Percentiles rank a stretch among this genome's conserved stretches.
Evolutionary conservation across 306 rosid genomes (phyloP).

Genomic region (Malus sylvestris): DNA sequence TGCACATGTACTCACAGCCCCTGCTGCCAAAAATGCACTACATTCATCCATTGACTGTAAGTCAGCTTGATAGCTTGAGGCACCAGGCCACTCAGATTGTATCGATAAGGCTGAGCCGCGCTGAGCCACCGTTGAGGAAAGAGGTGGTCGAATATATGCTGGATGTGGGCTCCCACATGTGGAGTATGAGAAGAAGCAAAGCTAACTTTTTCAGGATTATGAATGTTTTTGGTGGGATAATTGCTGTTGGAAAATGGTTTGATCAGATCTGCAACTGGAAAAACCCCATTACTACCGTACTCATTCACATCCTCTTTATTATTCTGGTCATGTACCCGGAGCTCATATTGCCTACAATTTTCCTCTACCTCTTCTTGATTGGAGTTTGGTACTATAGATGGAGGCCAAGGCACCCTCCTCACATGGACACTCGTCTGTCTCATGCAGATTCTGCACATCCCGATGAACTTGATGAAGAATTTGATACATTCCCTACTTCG

Average conservation of each 20-base stretch:
- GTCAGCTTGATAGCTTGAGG: slow-evolving; percentile 90
- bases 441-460: slow-evolving; percentile 86
- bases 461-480: slow-evolving; percentile 89
- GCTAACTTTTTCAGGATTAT: slow-evolving; percentile 92
- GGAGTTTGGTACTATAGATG: slow-evolving; percentile 97
- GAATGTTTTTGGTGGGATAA: slow-evolving; percentile 82
- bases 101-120: slow-evolving; percentile 73
- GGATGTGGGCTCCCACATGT: slow-evolving; percentile 93
- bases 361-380: slow-evolving; percentile 92
- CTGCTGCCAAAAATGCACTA: slow-evolving; percentile 96
- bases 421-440: slow-evolving; percentile 97
- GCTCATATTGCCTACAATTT: slow-evolving; percentile 88
- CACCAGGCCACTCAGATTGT: slow-evolving; percentile 94
- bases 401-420: slow-evolving; percentile 99
- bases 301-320: slow-evolving; percentile 76
- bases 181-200: slow-evolving; percentile 98
- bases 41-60: slow-evolving; percentile 77
- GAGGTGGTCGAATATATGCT: slow-evolving; percentile 94
- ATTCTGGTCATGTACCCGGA: slow-evolving; percentile 95
- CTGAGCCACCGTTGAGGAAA: slow-evolving; percentile 88
- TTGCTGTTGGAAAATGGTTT: slow-evolving; percentile 97
- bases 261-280: slow-evolving; percentile 96
- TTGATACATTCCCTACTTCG: slow-evolving; percentile 83
- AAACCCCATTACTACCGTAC: slow-evolving; percentile 88
- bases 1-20: slow-evolving; percentile 95